Base-by-base conservation (phyloP, 2,329 filamentous ascomycete genomes). In the Phaeosphaeriaceae sp. region DNA sequence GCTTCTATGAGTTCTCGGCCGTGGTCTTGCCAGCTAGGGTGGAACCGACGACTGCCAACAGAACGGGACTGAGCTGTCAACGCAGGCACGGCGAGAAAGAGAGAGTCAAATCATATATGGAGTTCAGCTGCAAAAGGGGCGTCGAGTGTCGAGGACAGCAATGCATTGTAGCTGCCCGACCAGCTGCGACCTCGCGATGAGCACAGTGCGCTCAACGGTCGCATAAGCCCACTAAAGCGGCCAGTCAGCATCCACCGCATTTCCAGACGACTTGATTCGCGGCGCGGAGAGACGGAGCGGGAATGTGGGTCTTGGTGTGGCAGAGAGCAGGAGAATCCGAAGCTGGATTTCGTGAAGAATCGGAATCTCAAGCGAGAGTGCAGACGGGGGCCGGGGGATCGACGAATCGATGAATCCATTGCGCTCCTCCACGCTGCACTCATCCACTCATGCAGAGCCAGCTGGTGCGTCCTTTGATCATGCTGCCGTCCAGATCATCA, bases 1-100 rank as follows among this genome's bases (percentile, higher is more conserved):
- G 66, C 67, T 66, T 51, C 63, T 62, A 65, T 62, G 61, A 67
- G 54, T 56, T 66, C 62, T 64, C 52, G 61, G 60, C 62, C 65
- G 61, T 62, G 59, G 51, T 52, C 50, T 57, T 60, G 55, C 44
- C 54, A 47, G 59, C 56, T 62, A 54, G 53, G 60, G 63, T 51
- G 53, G 56, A 42, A 48, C 53, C 61, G 47, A 42, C 57, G 49
- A 44, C 57, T 45, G 47, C 36, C 51, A 56, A 60, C 53, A 56
- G 55, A 54, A 50, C 58, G 54, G 60, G 50, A 59, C 58, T 58
- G 62, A 11, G 20, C 36, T 65, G 25, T 40, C 60, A 67, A 65
- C 65, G 66, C 65, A 49, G 36, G 40, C 49, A 25, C 42, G 60
- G 54, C 56, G 54, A 51, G 49, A 54, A 50, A 36, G 31, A 15